Conservation (phyloP, 1,139 yeast species). For the Chernovozyma sophiae-reginae region DNA sequence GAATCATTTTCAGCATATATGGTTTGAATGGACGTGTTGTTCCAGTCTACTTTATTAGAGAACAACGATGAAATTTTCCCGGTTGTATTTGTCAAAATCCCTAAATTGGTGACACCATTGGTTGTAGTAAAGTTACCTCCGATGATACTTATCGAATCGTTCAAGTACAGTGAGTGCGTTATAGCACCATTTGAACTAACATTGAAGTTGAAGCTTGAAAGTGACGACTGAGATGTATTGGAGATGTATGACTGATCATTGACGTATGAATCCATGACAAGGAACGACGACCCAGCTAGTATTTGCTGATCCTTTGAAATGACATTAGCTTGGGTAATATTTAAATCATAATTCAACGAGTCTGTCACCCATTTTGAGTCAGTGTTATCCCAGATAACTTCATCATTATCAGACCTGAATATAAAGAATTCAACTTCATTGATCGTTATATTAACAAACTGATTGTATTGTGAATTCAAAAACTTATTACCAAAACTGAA, state of each 20-base stretch:
- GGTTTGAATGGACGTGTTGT: constrained; percentile 32
- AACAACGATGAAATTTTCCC: constrained; percentile 22
- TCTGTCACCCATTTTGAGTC: constrained; percentile 29
- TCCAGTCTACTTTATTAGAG: constrained; percentile 35
- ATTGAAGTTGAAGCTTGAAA: constrained; percentile 22
- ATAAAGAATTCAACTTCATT: constrained; percentile 34
- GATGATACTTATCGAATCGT: constrained; percentile 46
- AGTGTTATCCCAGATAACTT: constrained; percentile 40
- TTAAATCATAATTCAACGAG: constrained; percentile 29
- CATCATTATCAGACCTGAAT: constrained; percentile 24
- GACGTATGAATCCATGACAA: constrained; percentile 30
- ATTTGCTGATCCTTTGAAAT: constrained; percentile 25
- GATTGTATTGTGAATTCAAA: constrained; percentile 20
- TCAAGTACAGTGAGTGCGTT: constrained; percentile 36
- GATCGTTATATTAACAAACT: constrained; percentile 33
- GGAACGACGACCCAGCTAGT: constrained; percentile 39
- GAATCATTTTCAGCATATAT: constrained; percentile 38
- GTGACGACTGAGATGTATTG: constrained; percentile 14
- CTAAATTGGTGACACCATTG: constrained; percentile 20
- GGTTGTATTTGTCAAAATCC: constrained; percentile 36
- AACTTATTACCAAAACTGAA: constrained; percentile 38
- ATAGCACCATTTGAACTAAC: constrained; percentile 36
- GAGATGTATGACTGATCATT: constrained; percentile 28
- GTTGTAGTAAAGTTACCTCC: constrained; percentile 42
- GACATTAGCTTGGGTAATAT: constrained; percentile 32